Conservation (phyloP, 139 green algal species). For the Volvox africanus region DNA sequence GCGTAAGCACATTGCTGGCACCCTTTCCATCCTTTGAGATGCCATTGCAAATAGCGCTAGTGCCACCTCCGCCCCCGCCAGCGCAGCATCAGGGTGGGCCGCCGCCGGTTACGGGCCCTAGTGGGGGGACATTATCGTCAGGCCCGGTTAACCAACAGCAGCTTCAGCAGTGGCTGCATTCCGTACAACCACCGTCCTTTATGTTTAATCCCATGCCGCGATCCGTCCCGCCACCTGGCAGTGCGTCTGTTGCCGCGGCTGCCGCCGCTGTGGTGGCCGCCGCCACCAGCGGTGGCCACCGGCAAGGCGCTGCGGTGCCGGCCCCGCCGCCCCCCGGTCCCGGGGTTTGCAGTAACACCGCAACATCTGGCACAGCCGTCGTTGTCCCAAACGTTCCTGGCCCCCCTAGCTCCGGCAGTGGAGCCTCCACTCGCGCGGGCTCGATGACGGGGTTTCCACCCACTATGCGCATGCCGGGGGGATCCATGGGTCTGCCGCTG, state of each 20-base stretch:
- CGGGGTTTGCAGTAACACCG: neutral
- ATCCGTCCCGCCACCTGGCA: neutral
- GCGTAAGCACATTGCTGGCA: neutral
- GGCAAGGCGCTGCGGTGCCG: neutral
- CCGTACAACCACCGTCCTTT: no score
- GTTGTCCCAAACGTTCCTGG: no score
- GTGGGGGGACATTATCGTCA: neutral
- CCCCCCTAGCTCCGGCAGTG: neutral
- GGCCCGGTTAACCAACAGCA: neutral
- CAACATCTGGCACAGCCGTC: neutral
- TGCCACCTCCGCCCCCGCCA: neutral
- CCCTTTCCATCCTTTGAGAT: neutral
- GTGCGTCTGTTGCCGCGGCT: neutral
- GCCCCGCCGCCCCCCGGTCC: neutral
- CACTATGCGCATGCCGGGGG: neutral
- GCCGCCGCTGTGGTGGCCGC: neutral
- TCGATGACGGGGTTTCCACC: neutral
- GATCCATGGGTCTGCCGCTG: neutral
- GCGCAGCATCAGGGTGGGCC: neutral
- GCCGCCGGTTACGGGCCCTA: neutral
- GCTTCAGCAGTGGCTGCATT: slow-evolving; percentile 5
- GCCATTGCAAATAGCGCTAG: neutral
- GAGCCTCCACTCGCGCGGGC: neutral
- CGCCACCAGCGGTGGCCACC: neutral
- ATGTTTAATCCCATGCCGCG: neutral